These are phyloP conservation scores for Xylariaceae sp. DNA, from an alignment of 2,329 filamentous ascomycete genomes.

Conservation along the genomic window DNA sequence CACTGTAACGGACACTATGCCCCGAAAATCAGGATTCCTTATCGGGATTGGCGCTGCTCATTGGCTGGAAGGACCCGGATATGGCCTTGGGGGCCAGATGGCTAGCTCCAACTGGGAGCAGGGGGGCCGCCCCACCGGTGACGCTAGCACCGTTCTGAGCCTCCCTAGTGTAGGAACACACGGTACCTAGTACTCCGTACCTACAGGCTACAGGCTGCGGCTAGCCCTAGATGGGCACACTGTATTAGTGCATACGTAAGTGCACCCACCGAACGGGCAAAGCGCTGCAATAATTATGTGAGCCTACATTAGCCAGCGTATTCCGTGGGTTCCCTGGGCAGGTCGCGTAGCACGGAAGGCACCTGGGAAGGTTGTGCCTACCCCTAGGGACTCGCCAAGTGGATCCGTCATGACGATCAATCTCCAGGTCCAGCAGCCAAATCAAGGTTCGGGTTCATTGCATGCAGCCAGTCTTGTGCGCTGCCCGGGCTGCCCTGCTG, in stretches of 20 bases:
- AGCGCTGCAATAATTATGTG: neutral
- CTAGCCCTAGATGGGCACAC: neutral
- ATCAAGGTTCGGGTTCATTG: neutral
- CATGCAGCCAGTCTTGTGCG: neutral
- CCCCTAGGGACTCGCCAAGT: neutral
- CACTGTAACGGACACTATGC: conserved; percentile 7
- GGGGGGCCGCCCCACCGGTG: too few species aligned
- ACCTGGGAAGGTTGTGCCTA: neutral
- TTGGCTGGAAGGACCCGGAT: neutral
- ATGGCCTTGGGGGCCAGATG: neutral
- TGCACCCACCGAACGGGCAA: neutral
- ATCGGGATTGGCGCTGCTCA: neutral
- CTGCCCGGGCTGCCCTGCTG: too few species aligned
- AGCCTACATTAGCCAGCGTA: neutral
- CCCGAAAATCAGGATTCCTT: neutral
- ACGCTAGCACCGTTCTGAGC: neutral
- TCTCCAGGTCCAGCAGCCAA: neutral
- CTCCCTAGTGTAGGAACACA: neutral
- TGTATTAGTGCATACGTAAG: neutral
- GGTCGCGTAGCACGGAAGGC: too few species aligned
- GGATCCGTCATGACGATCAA: neutral
- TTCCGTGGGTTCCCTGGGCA: neutral
- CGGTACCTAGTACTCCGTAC: neutral
- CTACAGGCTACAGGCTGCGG: neutral
- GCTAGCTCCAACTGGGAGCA: neutral